Base-by-base conservation (phyloP, 495 filamentous ascomycete genomes). In the Corynascus novoguineensis region DNA sequence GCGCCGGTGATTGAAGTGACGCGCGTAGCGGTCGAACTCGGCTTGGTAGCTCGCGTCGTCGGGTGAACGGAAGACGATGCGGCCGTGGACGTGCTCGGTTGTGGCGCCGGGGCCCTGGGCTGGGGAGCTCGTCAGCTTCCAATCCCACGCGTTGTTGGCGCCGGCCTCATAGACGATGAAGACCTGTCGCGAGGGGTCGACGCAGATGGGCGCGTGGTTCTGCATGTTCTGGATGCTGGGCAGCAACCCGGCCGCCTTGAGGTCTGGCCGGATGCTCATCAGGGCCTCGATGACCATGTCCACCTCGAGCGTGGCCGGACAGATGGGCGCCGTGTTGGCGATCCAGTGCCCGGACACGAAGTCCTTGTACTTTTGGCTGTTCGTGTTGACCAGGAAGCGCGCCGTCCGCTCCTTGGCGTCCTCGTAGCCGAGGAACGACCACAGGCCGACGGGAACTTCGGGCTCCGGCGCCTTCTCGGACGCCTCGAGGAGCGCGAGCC, bases 281-380 rank as follows among this genome's bases (percentile, higher is more conserved):
- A 80, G 25, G n/a, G 78, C 72, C 28, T 81, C 77, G n/a, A 81
- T 69, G 0, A 69, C 71, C 25, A 79, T 76, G 35, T 77, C 72
- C 2, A 81, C 53, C 53, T 77, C 59, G 0, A 81, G 28, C 2
- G 76, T 79, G 7, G 71, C 71, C 0, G 81, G 79, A 31, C 76
- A 80, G 8, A 81, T 72, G 1, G 78, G 72, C 0, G 76, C 78
- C 1, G 74, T 76, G 15, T 71, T 58, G 0, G 71, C 78, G 22
- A 79, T 76, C 3, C 73, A 40, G 59, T 82, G 77, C 6, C 71
- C 74, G 0, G 64, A 65, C 1, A 80, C 57, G 21, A 73, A 64
- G 11, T 62, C 60, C 11, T 71, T 24, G 53, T 77, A 82, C 24
- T 65, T 63, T 0, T 71, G 57, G 28, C 65, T 68, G 48, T 51